Conservation (phyloP, 2,329 filamentous ascomycete genomes). For the Shiraia bambusicola region DNA sequence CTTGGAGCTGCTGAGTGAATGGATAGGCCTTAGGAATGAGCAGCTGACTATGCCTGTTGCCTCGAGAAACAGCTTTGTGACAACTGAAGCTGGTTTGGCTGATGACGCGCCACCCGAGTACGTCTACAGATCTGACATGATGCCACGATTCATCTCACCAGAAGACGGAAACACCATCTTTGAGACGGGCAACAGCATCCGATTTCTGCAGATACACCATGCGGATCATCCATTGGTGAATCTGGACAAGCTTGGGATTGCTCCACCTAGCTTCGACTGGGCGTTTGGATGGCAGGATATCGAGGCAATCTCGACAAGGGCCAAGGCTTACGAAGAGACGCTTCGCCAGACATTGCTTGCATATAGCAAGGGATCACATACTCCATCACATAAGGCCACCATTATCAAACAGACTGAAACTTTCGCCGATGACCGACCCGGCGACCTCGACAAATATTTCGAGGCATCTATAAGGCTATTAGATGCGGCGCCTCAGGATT, state of each 20-base stretch:
- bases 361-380: conserved; percentile 16
- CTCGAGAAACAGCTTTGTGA: conserved; percentile 34
- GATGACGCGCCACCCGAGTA: conserved; percentile 53
- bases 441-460: conserved; percentile 26
- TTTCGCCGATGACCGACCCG: not conserved
- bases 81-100: conserved; percentile 27
- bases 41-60: conserved; percentile 27
- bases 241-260: conserved; percentile 50
- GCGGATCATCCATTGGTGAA: conserved; percentile 68
- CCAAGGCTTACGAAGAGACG: conserved; percentile 54
- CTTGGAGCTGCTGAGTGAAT: conserved; percentile 68
- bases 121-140: conserved; percentile 62
- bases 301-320: conserved; percentile 62
- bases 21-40: conserved; percentile 66
- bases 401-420: not conserved
- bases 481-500: conserved; percentile 24
- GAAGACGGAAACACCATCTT: conserved; percentile 74
- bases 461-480: conserved; percentile 28
- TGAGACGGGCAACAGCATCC: conserved; percentile 74
- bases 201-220: conserved; percentile 70
- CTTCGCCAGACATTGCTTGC: conserved; percentile 34
- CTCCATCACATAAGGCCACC: not conserved
- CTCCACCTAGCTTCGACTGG: conserved; percentile 65
- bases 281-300: conserved; percentile 72
- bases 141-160: conserved; percentile 70